Percentiles rank a stretch among this genome's conserved stretches.
These are phyloP conservation scores for Peronospora farinosa DNA, from an alignment of 352 stramenopile genomes.

Conservation along the genomic window DNA sequence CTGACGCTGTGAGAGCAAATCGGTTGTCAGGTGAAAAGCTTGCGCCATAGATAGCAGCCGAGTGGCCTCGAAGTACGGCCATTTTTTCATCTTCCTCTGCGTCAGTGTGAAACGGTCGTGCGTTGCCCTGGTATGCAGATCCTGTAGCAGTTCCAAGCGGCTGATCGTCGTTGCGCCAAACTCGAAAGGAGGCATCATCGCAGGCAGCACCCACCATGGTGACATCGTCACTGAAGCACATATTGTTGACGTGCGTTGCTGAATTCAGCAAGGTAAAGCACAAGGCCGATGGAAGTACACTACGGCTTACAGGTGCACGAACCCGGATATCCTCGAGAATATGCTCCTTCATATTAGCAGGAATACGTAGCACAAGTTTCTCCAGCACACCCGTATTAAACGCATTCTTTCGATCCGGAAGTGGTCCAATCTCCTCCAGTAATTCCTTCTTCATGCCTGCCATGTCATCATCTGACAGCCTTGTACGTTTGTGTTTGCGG, in stretches of 20 bases:
- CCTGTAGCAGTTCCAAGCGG: slow-evolving; percentile 61
- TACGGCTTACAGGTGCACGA: slow-evolving; percentile 47
- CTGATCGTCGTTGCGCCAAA: slow-evolving; percentile 79
- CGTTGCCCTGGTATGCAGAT: slow-evolving; percentile 47
- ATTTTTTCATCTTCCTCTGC: slow-evolving; percentile 65
- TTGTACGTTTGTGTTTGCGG: slow-evolving; percentile 57
- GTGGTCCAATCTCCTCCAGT: slow-evolving; percentile 47
- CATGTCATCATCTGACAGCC: slow-evolving; percentile 29
- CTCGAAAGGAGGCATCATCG: slow-evolving; percentile 67
- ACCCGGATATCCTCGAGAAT: slow-evolving; percentile 57
- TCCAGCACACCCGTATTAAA: slow-evolving; percentile 75
- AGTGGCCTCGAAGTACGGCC: slow-evolving; percentile 66
- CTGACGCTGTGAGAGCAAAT: slow-evolving; percentile 76
- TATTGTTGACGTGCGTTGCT: slow-evolving; percentile 73
- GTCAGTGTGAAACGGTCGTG: slow-evolving; percentile 27
- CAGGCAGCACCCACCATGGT: slow-evolving; percentile 69
- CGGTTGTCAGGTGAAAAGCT: slow-evolving; percentile 83
- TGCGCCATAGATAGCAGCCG: slow-evolving; percentile 76
- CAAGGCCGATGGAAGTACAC: slow-evolving; percentile 51
- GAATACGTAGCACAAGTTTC: slow-evolving; percentile 71
- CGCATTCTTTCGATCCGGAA: slow-evolving; percentile 59
- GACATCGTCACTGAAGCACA: slow-evolving; percentile 75
- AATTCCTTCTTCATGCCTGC: slow-evolving; percentile 44
- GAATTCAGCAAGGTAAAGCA: slow-evolving; percentile 80
- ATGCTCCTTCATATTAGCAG: slow-evolving; percentile 55